Evolutionary conservation across 1,284 basidiomycete species (phyloP).

Genomic region (Neonothopanus nambi): DNA sequence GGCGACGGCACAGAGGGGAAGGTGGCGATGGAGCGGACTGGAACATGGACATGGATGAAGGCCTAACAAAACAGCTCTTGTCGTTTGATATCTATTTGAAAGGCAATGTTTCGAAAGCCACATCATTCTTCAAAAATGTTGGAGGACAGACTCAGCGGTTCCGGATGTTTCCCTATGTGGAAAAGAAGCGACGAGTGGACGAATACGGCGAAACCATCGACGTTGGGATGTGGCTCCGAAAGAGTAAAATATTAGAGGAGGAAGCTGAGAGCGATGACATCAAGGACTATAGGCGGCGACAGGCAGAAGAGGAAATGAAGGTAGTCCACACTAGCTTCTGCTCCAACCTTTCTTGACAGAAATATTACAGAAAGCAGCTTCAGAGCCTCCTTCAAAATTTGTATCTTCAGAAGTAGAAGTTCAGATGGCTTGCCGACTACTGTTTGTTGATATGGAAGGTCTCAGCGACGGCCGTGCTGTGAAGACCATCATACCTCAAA

Average conservation of each 20-base stretch:
- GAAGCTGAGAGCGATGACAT: conserved; percentile 82
- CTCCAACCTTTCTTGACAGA: neutral
- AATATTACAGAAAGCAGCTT: conserved; percentile 56
- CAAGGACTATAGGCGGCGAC: conserved; percentile 70
- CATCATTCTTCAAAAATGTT: conserved; percentile 81
- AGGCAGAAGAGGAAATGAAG: conserved; percentile 82
- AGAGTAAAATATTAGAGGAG: conserved; percentile 86
- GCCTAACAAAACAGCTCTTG: conserved; percentile 68
- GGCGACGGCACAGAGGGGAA: conserved; percentile 45
- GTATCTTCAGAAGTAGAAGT: conserved; percentile 75
- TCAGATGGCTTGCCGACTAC: conserved; percentile 79
- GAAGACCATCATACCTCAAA: conserved; percentile 94
- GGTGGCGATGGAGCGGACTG: conserved; percentile 61
- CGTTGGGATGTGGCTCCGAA: conserved; percentile 90
- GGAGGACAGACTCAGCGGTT: conserved; percentile 75
- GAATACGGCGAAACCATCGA: conserved; percentile 96
- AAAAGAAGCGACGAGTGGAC: conserved; percentile 90
- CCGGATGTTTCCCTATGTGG: conserved; percentile 97
- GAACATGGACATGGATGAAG: conserved; percentile 73
- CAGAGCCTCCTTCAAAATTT: conserved; percentile 92
- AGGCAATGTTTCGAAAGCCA: conserved; percentile 83
- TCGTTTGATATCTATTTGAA: conserved; percentile 97
- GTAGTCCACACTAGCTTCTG: conserved; percentile 34
- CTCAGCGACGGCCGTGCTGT: conserved; percentile 95
- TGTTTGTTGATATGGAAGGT: conserved; percentile 95